Base-by-base conservation (phyloP, 805 yeast species). In the Candida gorgasii region DNA sequence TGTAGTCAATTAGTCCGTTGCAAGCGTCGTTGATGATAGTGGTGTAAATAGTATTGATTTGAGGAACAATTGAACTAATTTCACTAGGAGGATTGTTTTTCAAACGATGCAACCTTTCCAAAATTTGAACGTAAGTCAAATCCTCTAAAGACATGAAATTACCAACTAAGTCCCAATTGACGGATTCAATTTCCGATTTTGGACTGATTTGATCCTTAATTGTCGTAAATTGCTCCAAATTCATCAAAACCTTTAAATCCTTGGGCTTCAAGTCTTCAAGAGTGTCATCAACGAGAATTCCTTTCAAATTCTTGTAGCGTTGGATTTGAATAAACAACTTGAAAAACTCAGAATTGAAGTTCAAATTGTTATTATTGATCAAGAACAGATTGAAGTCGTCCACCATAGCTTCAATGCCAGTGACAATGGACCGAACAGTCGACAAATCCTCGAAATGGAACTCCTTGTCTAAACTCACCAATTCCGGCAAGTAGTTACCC, bases 271-370 rank as follows among this genome's bases (percentile, higher is more conserved):
- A 19, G 7, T 18, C 16, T 11, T 5, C 7, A 27, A 17, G 28
- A 4, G 9, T 13, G 8, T 48, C 40, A 13, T 43, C 42, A 2
- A 51, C 46, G 19, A 63, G 48, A 24, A 60, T 50, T 2, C 14
- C 22, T 23, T 48, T 50, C 46, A 62, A 53, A 13, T 45, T 40
- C 27, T 53, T 54, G 45, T 59, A 61, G 16, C 62, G 49, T 28
- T 55, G 50, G n/a, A 56, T 45, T 37, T 58, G 62, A 39, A 62
- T 49, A 18, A 54, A 47, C 13, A 58, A 40, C 28, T 47, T 45
- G 41, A 56, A 59, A 39, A 46, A 49, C 9, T 39, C 40, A 8
- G 49, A 53, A 23, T 43, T 41, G 5, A 44, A 34, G 19, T 50
- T 44, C 22, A 45, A 42, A 5, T 43, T 40, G n/a, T 46, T 43